Percentiles rank a stretch among this genome's conserved stretches.
Conservation (phyloP, 805 yeast species). For the Candida argentea region DNA sequence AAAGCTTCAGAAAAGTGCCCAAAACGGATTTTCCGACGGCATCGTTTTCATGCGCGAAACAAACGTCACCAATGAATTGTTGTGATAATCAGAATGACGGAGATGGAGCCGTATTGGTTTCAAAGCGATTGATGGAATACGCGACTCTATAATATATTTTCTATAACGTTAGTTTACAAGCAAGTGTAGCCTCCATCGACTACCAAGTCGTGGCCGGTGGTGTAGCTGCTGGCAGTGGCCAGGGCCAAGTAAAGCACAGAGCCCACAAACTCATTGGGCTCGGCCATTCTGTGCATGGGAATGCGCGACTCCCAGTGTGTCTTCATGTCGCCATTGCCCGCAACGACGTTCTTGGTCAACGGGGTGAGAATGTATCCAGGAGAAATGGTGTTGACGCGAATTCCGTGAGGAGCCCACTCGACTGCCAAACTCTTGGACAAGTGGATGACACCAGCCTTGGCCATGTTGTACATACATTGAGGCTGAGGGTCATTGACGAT, state of each 20-base stretch:
- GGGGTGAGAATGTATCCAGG: conserved; percentile 81
- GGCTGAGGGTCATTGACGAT: conserved; percentile 75
- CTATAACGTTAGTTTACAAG: conserved; percentile 58
- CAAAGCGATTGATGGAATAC: too few relatives aligned
- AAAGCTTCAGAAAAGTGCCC: too few relatives aligned
- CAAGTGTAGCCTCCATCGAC: conserved; percentile 86
- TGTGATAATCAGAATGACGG: too few relatives aligned
- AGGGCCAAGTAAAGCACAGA: conserved; percentile 65
- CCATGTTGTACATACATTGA: conserved; percentile 72
- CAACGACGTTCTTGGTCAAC: conserved; percentile 59
- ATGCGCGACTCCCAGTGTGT: conserved; percentile 62
- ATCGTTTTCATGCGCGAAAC: too few relatives aligned
- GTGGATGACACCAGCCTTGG: conserved; percentile 82
- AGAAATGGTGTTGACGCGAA: conserved; percentile 67
- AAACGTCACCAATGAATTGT: too few relatives aligned
- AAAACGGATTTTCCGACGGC: too few relatives aligned
- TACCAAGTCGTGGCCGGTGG: conserved; percentile 74
- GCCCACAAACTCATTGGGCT: conserved; percentile 75
- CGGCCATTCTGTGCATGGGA: conserved; percentile 79
- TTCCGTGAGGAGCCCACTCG: conserved; percentile 72
- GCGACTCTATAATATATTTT: too few relatives aligned
- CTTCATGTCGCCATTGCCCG: conserved; percentile 52
- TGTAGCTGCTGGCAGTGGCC: conserved; percentile 61
- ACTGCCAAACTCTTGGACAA: conserved; percentile 65
- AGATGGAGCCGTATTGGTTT: too few relatives aligned